Evolutionary conservation across 441 rosid species (phyloP), one percentile per base, ranked within the genome.

Genomic region (Erodium trifolium): DNA sequence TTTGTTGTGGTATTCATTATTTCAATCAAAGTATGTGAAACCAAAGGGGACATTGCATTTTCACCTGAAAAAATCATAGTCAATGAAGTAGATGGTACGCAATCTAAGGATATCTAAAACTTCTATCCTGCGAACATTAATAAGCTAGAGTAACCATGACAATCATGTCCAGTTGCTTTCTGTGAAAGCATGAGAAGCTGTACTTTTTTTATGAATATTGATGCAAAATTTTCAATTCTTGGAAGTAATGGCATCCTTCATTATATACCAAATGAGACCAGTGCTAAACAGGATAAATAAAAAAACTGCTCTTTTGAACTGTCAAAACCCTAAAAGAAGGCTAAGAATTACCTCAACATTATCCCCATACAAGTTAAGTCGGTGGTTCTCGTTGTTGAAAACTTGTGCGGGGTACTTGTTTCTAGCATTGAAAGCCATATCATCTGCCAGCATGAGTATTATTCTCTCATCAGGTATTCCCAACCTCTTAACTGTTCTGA

Each of bases 381-480:
- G 79, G 69, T 92, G 99, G 77, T 95, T 92, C 73, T 95, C 97
- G 71, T 90, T 95, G 81, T 92, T 95, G 78, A 95, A 95, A 68
- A 92, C 99, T 84, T 95, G 98, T 35, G 99, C 99, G 65, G 98
- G 99, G 68, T 83, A 89, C 78, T 90, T 88, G 74, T 92, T 95
- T 83, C 99, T 86, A 62, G 96, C 77, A 82, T 95, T 95, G 76
- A 97, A 95, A 35, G 97, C 98, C 97, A 95, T 92, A 70, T 95
- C 98, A 89, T 95, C 99, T 1, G 95, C 97, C 75, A 92, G 86
- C 98, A 95, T 92, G 11, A 92, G 89, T 71, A 95, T 90, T 0
- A 92, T 95, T 85, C 98, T 85, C 77, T 95, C 98, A 74, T 94
- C 98, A 23, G 98, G 96, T 70, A 95, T 92, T 51, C 98, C 98